These are phyloP conservation scores for Evansstolkia leycettana DNA, from an alignment of 495 filamentous ascomycete species.

Conservation along the genomic window DNA sequence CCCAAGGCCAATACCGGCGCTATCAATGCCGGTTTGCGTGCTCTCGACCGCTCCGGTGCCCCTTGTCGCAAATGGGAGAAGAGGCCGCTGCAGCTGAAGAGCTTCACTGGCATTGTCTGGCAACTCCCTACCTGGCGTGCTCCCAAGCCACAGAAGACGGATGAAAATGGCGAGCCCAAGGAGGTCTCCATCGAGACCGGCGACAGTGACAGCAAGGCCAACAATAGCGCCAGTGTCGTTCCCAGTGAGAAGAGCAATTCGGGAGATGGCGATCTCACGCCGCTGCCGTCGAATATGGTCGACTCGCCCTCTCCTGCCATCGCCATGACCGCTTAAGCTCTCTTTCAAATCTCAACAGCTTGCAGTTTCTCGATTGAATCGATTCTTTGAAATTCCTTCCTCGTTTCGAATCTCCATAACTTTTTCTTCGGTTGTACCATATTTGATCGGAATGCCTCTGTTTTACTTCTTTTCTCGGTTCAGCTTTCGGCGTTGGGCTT, in stretches of 20 bases:
- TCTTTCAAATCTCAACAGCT: not conserved
- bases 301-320: constrained; percentile 36
- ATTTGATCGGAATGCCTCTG: constrained; percentile 5
- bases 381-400: too few species aligned
- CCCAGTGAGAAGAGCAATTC: constrained; percentile 61
- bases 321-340: constrained; percentile 24
- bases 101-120: constrained; percentile 86
- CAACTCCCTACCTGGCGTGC: constrained; percentile 73
- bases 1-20: constrained; percentile 97
- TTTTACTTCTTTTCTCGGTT: constrained; percentile 18
- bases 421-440: constrained; percentile 5
- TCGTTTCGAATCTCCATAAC: constrained; percentile 1
- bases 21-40: constrained; percentile 92
- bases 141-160: constrained; percentile 38
- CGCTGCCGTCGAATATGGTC: constrained; percentile 26
- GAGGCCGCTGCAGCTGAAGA: constrained; percentile 72
- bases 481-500: constrained; percentile 6
- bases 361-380: not conserved
- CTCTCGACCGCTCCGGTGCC: constrained; percentile 78
- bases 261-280: constrained; percentile 38
- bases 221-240: constrained; percentile 41
- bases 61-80: constrained; percentile 87
- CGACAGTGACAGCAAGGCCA: constrained; percentile 67
- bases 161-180: constrained; percentile 30
- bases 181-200: constrained; percentile 31